Evolutionary conservation across 768 basidiomycete species (phyloP), one percentile per base, ranked within the genome.

Genomic region (Leucosporidium yakuticum): DNA sequence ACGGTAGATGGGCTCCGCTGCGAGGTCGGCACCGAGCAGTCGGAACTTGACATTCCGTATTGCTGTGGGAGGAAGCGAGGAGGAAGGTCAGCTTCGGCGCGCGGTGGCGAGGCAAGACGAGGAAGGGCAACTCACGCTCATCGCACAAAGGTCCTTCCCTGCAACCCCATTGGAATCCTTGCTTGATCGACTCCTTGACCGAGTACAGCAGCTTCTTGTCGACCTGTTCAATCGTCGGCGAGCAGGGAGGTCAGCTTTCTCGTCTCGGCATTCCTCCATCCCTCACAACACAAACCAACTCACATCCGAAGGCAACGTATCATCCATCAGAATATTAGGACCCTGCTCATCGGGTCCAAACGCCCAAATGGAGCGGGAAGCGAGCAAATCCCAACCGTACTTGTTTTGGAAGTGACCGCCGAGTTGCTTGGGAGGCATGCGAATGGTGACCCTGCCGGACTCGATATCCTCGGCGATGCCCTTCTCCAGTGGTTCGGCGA

Each of bases 41-140:
- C 96, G 86, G 85, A 98, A 99, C 79, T 97, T 99, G 72, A 98
- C 95, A 75, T 96, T 95, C 68, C 96, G 87, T 85, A 99, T 96
- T 9, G 96, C 95, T 99, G 71, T 7, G 39, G n/a, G 57, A 34
- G 27, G 27, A 25, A 6, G 19, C 25, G 57, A 54, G 31, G 36
- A 48, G 68, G 39, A 25, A 55, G 56, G 47, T 44, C 49, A 50
- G 44, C n/a, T 32, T n/a, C 34, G 39, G 51, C 51, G 48, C 15
- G 20, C 0, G 11, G 36, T 23, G 31, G 19, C 11, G 21, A 32
- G 4, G 20, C 19, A 32, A 44, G 29, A 2, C 14, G 32, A 25
- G 31, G 14, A n/a, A 36, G 25, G 49, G 34, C 54, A 31, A 86
- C 95, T 85, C 75, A 97, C 95, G 96, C 80, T 99, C 96, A 77